Evolutionary conservation across 2,329 filamentous ascomycete genomes (phyloP).

Genomic region (Neofusicoccum sp.): DNA sequence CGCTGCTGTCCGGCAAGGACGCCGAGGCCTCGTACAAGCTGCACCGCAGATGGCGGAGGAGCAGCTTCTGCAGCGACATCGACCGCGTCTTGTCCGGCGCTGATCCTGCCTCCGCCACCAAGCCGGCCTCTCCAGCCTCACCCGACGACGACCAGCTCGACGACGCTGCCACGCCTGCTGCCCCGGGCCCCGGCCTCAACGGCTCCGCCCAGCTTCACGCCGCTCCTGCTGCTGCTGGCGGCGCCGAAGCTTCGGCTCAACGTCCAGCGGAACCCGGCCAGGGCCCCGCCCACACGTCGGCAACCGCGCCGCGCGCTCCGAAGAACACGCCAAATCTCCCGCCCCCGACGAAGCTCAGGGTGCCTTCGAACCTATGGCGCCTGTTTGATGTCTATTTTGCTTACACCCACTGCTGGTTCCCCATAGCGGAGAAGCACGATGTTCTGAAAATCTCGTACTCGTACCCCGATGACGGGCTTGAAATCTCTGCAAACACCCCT

Average conservation of each 20-base stretch:
- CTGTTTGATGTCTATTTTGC: constrained; percentile 72
- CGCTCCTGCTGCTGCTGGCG: neutral
- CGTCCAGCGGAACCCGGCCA: neutral
- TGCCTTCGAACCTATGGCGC: constrained; percentile 57
- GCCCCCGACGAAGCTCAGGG: constrained; percentile 25
- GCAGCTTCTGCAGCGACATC: constrained; percentile 61
- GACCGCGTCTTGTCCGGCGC: constrained; percentile 58
- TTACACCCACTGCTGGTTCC: constrained; percentile 75
- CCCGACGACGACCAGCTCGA: constrained; percentile 16
- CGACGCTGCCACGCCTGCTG: neutral
- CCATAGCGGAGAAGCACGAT: constrained; percentile 66
- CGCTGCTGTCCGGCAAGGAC: constrained; percentile 54
- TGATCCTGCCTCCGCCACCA: constrained; percentile 20
- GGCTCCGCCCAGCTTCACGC: neutral
- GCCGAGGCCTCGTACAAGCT: constrained; percentile 55
- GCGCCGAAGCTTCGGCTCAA: constrained; percentile 1
- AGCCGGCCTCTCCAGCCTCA: constrained; percentile 22
- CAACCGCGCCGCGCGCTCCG: neutral
- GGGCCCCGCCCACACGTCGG: neutral
- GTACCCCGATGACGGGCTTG: constrained; percentile 48
- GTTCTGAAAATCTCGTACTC: constrained; percentile 59
- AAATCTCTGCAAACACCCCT: constrained; percentile 24
- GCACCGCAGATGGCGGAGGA: constrained; percentile 63
- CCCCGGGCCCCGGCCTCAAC: neutral
- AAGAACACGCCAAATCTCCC: neutral